Base-by-base conservation (phyloP, 805 yeast species). In the Debaryomyces hansenii region DNA sequence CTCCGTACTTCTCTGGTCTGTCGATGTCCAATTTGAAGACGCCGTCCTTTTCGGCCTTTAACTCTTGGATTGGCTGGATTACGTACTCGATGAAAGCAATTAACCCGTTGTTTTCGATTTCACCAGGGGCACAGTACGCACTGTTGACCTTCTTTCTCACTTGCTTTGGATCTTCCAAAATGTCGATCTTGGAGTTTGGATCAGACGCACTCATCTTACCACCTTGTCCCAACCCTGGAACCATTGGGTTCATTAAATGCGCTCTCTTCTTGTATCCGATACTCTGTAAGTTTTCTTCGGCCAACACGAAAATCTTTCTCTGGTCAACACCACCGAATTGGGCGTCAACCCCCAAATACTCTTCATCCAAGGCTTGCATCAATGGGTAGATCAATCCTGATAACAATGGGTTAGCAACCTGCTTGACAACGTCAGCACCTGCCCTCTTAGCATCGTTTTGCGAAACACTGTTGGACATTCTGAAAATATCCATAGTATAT, bases 241-340 rank as follows among this genome's bases (percentile, higher is more conserved):
- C 97, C 98, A 94, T 92, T 45, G 90, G 92, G 74, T 94, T 94
- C 99, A 94, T 94, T 64, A 94, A 77, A 72, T 94, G 99, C 27
- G 96, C 99, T 67, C 99, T 85, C 78, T 94, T 94, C 72, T 87
- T 89, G 84, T 92, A 94, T 36, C 97, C 97, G 46, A 94, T 60
- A 42, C 82, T 63, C 37, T 84, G 91, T 64, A 94, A 80, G 70
- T 87, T 85, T 72, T 94, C 99, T 69, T 94, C 99, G 7, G 99
- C 98, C 45, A 94, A 78, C 21, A 90, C 97, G 57, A 94, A 94
- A 62, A 94, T 94, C 74, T 94, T 94, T 72, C 99, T 84, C 75
- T 94, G 99, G 69, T 94, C 99, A 45, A 94, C 96, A 67, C 99
- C 99, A 56, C 99, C 99, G 61, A 94, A 94, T 73, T 94, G 99